Evolutionary conservation across 164 flowering plant species (phyloP).

Genomic region (Vitis riparia): DNA sequence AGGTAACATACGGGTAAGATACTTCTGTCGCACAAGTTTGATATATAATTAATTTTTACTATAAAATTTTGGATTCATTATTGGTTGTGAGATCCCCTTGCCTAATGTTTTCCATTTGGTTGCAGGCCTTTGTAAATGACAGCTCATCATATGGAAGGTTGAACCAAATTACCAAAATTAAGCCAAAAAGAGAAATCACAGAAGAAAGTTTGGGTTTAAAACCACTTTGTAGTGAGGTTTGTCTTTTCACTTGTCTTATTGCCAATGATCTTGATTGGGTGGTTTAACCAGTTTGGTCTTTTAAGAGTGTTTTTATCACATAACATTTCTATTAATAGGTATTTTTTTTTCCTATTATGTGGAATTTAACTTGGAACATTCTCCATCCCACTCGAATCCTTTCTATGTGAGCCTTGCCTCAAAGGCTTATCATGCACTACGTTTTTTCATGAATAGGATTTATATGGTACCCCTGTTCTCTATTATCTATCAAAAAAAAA

Average conservation of each 20-base stretch:
- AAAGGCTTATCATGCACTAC: no score
- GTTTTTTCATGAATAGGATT: no score
- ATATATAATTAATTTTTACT: background rate
- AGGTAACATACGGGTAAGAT: conserved; percentile 48
- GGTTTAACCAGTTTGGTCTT: no score
- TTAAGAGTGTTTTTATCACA: background rate
- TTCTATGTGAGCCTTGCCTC: no score
- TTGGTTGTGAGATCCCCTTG: background rate
- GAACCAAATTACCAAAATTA: conserved; percentile 19
- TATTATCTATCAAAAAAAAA: no score
- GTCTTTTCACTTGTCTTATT: background rate
- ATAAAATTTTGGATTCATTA: background rate
- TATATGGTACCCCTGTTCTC: no score
- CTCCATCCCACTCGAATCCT: no score
- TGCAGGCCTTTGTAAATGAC: conserved; percentile 48
- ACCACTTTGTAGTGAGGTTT: conserved; percentile 58
- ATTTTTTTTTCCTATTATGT: background rate
- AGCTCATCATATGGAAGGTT: conserved; percentile 21
- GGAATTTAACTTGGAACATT: no score
- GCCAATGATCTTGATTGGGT: no score
- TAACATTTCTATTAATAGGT: background rate
- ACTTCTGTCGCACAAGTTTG: background rate
- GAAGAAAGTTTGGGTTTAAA: conserved; percentile 50
- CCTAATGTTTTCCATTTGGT: conserved; percentile 6
- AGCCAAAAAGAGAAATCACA: conserved; percentile 34